A percentile compares a stretch with the other conserved stretches of the same genome.
These are phyloP conservation scores for Geotrichum fermentans DNA, from an alignment of 1,139 yeast species.

Conservation along the genomic window DNA sequence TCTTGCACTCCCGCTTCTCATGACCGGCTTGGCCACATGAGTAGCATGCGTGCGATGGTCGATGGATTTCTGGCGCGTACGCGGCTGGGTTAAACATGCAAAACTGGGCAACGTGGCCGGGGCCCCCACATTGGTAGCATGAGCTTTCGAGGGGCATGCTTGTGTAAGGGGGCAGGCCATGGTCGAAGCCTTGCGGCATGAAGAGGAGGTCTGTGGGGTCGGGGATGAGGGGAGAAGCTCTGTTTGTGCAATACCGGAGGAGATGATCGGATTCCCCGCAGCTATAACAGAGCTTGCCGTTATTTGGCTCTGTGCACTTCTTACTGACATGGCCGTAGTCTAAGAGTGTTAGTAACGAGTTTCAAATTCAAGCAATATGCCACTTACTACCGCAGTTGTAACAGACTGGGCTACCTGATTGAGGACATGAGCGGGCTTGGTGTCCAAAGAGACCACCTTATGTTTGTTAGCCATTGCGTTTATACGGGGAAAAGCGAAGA, in stretches of 20 bases:
- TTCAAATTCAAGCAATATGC: background rate
- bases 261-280: slow-evolving; percentile 80
- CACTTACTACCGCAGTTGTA: slow-evolving; percentile 35
- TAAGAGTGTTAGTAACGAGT: background rate
- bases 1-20: slow-evolving; percentile 37
- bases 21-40: slow-evolving; percentile 91
- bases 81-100: slow-evolving; percentile 51
- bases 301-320: slow-evolving; percentile 52
- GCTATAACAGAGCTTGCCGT: slow-evolving; percentile 59
- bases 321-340: slow-evolving; percentile 70
- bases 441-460: slow-evolving; percentile 36
- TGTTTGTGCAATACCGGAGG: slow-evolving; percentile 19
- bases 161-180: too few relatives aligned
- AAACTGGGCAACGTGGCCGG: slow-evolving; percentile 86
- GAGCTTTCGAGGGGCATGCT: slow-evolving; percentile 37
- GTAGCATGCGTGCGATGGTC: slow-evolving; percentile 72
- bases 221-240: background rate
- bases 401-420: slow-evolving; percentile 37
- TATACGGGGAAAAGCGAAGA: background rate
- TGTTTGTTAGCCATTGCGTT: slow-evolving; percentile 6
- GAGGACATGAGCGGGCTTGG: slow-evolving; percentile 36
- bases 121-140: slow-evolving; percentile 92
- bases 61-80: slow-evolving; percentile 21
- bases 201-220: background rate
- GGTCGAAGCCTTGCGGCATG: background rate